Evolutionary conservation across 305 asterid genomes (phyloP), one percentile per base, ranked within the genome.

Genomic region (Lippia alba): DNA sequence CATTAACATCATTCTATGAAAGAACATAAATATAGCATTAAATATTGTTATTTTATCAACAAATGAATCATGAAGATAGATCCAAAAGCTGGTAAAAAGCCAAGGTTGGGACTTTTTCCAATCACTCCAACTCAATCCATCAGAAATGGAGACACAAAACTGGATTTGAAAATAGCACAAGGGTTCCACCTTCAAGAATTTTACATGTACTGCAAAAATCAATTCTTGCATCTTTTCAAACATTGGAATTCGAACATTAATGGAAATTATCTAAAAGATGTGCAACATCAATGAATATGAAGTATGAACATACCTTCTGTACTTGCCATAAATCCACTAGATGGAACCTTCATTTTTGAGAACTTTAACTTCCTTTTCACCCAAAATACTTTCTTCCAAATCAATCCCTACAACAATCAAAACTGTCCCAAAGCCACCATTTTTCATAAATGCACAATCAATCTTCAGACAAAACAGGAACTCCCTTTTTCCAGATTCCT

Each of bases 281-380:
- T 0, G 18, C 60, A 12, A 49, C 19, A 50, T 44, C 69, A 36
- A 50, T 45, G 67, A 70, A 71, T 33, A 49, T 4, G 12, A 70
- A 61, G 69, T 33, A 49, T 4, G 12, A 70, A 61, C 83, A 45
- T n/a, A 87, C 94, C 94, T 85, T 87, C 91, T 53, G 94, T 68
- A 82, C 74, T 87, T 69, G 86, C 77, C 74, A 78, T 71, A 75
- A 71, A 87, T 58, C 86, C 94, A 70, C 76, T 82, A 66, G 85
- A 68, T 68, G 94, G 85, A 61, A 87, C 77, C 85, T 83, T 87
- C 94, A 87, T 87, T 70, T 41, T 48, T 41, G 69, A 24, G 44
- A 33, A 66, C 17, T 46, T 14, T 60, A 20, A 67, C 58, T 33
- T 34, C 36, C 36, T 32, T 60, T 36, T 12, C 46, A 15, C 45